phyloP scores from a whole-genome alignment of 345 rosid genomes.

The Lumnitzera racemosa region DNA sequence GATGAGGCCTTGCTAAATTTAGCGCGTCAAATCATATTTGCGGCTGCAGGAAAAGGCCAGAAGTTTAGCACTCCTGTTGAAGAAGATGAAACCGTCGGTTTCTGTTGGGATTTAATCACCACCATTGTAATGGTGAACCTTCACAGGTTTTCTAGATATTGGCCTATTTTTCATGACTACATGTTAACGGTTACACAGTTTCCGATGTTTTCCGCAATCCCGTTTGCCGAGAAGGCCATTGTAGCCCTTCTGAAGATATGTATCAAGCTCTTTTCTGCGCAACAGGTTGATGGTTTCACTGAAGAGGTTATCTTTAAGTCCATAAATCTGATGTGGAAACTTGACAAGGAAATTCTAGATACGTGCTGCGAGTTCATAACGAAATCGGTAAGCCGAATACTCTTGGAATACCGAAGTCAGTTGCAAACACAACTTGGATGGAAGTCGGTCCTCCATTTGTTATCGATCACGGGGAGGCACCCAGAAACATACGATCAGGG shows the following conservation, averaged over 20 bases:
- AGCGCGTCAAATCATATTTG: conserved; percentile 72
- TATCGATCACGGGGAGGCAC: conserved; percentile 61
- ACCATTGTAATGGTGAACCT: conserved; percentile 42
- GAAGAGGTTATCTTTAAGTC: conserved; percentile 79
- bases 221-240: conserved; percentile 71
- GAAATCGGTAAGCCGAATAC: conserved; percentile 51
- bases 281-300: conserved; percentile 33
- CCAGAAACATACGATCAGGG: conserved; percentile 68
- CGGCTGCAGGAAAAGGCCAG: conserved; percentile 94
- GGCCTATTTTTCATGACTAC: conserved; percentile 69
- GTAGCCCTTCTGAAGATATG: conserved; percentile 61
- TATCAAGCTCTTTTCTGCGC: conserved; percentile 42
- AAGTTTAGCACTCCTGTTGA: conserved; percentile 83
- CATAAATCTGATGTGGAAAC: conserved; percentile 77
- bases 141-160: conserved; percentile 46
- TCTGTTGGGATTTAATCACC: conserved; percentile 75
- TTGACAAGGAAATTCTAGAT: conserved; percentile 80
- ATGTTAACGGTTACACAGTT: conserved; percentile 56
- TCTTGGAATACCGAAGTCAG: conserved; percentile 49
- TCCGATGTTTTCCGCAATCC: conserved; percentile 74
- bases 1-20: conserved; percentile 51
- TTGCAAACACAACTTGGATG: conserved; percentile 67
- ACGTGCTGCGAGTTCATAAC: conserved; percentile 52
- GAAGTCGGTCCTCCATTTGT: conserved; percentile 67
- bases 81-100: conserved; percentile 79